Base-by-base conservation (phyloP, 805 yeast species). In the Sungouiozyma intestinalis region DNA sequence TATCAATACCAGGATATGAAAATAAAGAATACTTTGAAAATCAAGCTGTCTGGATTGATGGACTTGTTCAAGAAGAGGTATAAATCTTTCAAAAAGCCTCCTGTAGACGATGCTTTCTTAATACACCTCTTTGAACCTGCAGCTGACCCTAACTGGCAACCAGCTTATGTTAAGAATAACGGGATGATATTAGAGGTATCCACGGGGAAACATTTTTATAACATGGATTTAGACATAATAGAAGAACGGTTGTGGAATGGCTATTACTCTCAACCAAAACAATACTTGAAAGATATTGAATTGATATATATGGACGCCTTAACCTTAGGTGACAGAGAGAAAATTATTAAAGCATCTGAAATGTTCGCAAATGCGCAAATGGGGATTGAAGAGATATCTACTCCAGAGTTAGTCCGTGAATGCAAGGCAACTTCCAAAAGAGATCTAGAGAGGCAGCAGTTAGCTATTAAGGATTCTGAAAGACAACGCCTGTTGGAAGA, bases 181-280 rank as follows among this genome's bases (percentile, higher is more conserved):
- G 79, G 84, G 48, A 82, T 77, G 90, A 85, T 92, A 50, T 62
- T 78, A n/a, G 97, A 92, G 53, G 68, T 75, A 9, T 62, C 78
- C 0, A 81, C 94, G 0, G 94, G 92, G 3, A 76, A 74, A 43
- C 71, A 68, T 48, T 90, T 71, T 55, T 73, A 71, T 65, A 92
- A 92, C 52, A 92, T 92, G 84, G 98, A 92, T 55, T 66, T 92
- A 42, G 98, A 92, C 55, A 80, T 87, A 15, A 76, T 92, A 29
- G 98, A 92, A 56, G 97, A 92, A 58, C 71, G 98, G 45, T 64
- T 92, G 42, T 92, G 98, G 98, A 92, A 92, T 61, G 98, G 98
- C 0, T 92, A 65, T 60, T 92, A 92, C 55, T 80, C 85, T 33
- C 96, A 87, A 53, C 97, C 97, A 13, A 80, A 77, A 49, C 97